Conservation (phyloP, 306 rosid genomes). For the Rosa rugosa region DNA sequence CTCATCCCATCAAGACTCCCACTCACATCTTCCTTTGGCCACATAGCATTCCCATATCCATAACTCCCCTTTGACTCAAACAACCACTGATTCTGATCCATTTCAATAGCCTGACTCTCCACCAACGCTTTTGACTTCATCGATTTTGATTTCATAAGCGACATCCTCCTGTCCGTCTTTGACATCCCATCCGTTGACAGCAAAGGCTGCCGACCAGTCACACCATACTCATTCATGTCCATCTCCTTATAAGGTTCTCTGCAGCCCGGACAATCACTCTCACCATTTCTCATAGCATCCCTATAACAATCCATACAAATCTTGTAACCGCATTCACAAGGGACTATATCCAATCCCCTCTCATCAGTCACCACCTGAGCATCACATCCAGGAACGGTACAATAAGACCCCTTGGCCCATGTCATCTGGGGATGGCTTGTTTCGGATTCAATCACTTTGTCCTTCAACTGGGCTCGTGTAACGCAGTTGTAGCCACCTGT, state of each 20-base stretch:
- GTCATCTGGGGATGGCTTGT: conserved; percentile 72
- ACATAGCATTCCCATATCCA: conserved; percentile 78
- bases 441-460: conserved; percentile 58
- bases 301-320: conserved; percentile 68
- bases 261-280: conserved; percentile 64
- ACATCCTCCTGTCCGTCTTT: conserved; percentile 59
- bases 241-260: conserved; percentile 41
- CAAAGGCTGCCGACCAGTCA: conserved; percentile 16
- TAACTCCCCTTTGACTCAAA: conserved; percentile 68
- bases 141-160: conserved; percentile 43
- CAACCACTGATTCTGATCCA: conserved; percentile 58
- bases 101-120: conserved; percentile 47
- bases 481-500: conserved; percentile 62
- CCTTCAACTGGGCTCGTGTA: conserved; percentile 65
- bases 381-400: conserved; percentile 56
- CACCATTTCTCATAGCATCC: conserved; percentile 49
- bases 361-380: conserved; percentile 58
- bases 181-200: conserved; percentile 33
- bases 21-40: conserved; percentile 53
- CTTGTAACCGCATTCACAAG: conserved; percentile 61
- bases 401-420: conserved; percentile 57
- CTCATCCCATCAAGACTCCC: conserved; percentile 49
- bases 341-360: conserved; percentile 61
- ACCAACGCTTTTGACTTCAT: conserved; percentile 34
- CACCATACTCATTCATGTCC: conserved; percentile 18